phyloP scores from a whole-genome alignment of 2,329 filamentous ascomycete species.

The Tricladium varicosporioides region DNA sequence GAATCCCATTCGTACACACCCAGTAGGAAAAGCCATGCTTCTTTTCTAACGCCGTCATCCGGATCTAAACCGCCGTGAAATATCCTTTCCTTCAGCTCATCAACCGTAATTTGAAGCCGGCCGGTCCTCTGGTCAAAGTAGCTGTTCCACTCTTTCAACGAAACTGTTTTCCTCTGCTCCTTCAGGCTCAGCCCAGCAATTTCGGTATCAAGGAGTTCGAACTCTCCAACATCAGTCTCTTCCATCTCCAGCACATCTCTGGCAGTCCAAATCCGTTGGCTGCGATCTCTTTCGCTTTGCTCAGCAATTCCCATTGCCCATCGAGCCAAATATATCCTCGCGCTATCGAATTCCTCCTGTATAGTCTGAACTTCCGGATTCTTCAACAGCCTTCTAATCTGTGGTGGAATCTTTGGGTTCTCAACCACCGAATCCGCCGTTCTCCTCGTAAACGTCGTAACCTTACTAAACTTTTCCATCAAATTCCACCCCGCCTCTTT shows the following conservation, averaged over 20 bases:
- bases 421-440: slow-evolving; percentile 91
- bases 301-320: slow-evolving; percentile 99
- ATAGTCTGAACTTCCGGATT: slow-evolving; percentile 94
- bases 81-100: slow-evolving; percentile 95
- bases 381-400: slow-evolving; percentile 77
- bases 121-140: slow-evolving; percentile 82
- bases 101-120: slow-evolving; percentile 72
- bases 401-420: slow-evolving; percentile 85
- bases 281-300: slow-evolving; percentile 85
- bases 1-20: slow-evolving; percentile 94
- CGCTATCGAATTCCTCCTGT: slow-evolving; percentile 96
- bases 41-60: slow-evolving; percentile 89
- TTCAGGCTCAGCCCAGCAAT: slow-evolving; percentile 69
- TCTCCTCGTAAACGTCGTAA: slow-evolving; percentile 90
- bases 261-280: slow-evolving; percentile 88
- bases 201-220: slow-evolving; percentile 85
- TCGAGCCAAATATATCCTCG: slow-evolving; percentile 85
- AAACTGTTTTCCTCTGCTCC: slow-evolving; percentile 75
- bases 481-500: slow-evolving; percentile 97
- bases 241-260: slow-evolving; percentile 91
- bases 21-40: slow-evolving; percentile 92
- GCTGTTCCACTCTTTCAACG: slow-evolving; percentile 81
- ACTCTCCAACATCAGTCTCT: slow-evolving; percentile 91
- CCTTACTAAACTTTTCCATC: slow-evolving; percentile 93
- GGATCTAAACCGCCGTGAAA: slow-evolving; percentile 91